These are phyloP conservation scores for Camellia japonica DNA, from an alignment of 148 eudicot genomes.

Conservation along the genomic window DNA sequence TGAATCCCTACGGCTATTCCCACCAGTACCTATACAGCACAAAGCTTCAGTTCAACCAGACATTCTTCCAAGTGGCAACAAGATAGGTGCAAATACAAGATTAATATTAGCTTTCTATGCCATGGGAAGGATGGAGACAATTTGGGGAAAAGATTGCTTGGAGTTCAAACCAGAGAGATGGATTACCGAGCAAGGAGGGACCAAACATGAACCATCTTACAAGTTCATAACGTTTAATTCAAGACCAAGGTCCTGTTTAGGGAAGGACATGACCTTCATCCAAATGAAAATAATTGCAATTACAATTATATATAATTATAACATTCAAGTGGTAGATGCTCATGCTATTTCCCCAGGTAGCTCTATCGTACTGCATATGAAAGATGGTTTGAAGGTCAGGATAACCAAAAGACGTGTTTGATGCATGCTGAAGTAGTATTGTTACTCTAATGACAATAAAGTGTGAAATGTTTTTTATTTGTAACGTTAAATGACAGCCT, in stretches of 20 bases:
- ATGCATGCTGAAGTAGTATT: neutral
- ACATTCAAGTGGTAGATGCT: constrained; percentile 11
- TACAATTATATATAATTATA: neutral
- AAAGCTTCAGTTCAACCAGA: neutral
- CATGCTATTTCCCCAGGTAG: constrained; percentile 4
- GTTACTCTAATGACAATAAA: too few species aligned
- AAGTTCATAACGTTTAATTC: constrained; percentile 12
- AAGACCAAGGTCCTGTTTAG: constrained; percentile 16
- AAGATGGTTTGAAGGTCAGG: constrained; percentile 15
- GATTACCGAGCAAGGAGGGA: constrained; percentile 12
- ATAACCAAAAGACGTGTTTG: neutral
- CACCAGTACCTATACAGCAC: constrained; percentile 12
- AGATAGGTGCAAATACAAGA: neutral
- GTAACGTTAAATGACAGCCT: too few species aligned
- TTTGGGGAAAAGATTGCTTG: constrained; percentile 22
- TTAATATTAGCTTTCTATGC: neutral
- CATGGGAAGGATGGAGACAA: constrained; percentile 17
- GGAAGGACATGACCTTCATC: constrained; percentile 10
- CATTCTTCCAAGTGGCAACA: constrained; percentile 16
- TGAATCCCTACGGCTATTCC: constrained; percentile 16
- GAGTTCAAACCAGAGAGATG: constrained; percentile 20
- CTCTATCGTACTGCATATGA: constrained; percentile 4
- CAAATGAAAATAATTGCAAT: constrained; percentile 11
- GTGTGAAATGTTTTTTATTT: too few species aligned
- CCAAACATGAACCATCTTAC: constrained; percentile 15